phyloP scores from a whole-genome alignment of 306 rosid species.

The Begonia masoniana region DNA sequence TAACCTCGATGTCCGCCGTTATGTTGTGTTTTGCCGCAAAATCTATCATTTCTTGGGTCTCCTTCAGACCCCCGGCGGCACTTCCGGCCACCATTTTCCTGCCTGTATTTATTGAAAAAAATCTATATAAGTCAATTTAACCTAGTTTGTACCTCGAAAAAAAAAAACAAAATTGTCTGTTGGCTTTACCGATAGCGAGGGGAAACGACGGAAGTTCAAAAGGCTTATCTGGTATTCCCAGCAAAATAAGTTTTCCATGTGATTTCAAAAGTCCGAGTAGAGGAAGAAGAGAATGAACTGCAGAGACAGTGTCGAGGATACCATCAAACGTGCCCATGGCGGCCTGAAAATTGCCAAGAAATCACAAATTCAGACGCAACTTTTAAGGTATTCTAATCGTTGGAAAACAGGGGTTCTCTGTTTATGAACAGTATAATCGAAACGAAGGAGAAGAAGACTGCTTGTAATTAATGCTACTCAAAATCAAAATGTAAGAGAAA shows the following conservation, averaged over 20 bases:
- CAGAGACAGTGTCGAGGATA: slow-evolving; percentile 28
- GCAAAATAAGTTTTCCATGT: slow-evolving; percentile 24
- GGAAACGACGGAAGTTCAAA: slow-evolving; percentile 20
- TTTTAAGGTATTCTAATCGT: no score
- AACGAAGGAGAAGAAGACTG: no score
- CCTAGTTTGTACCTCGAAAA: no score
- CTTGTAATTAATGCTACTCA: no score
- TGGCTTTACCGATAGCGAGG: slow-evolving; percentile 16
- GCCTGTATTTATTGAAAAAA: slow-evolving; percentile 6
- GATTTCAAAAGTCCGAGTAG: slow-evolving; percentile 12
- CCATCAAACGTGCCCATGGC: slow-evolving; percentile 26
- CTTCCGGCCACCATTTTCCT: slow-evolving; percentile 29
- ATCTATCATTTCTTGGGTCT: slow-evolving; percentile 34
- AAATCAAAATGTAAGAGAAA: no score
- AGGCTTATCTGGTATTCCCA: slow-evolving; percentile 20
- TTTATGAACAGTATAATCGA: no score
- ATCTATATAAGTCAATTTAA: no score
- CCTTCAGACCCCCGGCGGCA: slow-evolving; percentile 34
- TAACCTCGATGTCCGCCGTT: slow-evolving; percentile 9
- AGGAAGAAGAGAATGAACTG: slow-evolving; percentile 11
- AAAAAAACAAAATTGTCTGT: neutral
- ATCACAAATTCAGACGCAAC: no score
- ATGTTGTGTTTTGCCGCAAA: slow-evolving; percentile 14
- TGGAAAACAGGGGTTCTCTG: no score
- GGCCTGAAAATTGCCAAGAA: slow-evolving; percentile 9